Evolutionary conservation across 2,329 filamentous ascomycete species (phyloP), one percentile per base, ranked within the genome.

Genomic region (Fusarium sp.): DNA sequence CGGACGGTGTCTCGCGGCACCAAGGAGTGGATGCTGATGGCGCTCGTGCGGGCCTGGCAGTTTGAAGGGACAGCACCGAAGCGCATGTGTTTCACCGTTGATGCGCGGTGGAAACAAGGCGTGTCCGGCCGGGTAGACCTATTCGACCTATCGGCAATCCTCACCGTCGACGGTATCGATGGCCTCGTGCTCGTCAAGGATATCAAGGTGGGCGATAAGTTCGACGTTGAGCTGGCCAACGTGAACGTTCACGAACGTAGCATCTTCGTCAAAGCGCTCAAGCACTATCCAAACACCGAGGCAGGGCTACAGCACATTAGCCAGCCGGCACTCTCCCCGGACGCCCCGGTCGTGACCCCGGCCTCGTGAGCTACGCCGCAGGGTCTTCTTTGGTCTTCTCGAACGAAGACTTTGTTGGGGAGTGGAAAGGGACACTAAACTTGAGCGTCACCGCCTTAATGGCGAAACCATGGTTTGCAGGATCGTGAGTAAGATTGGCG

Each of bases 31-130:
- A 83, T 88, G 46, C 79, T 88, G 46, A 87, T 90, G 73, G 87
- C 88, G 24, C 80, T 91, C 31, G 79, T 88, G 53, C 86, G 88
- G 16, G 88, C 86, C 16, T 90, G 88, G 88, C 80, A 80, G 65
- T 88, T 84, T 70, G 84, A 89, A 73, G 78, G 79, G 11, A 66
- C 76, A 47, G 74, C 86, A 26, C 86, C 86, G n/a, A 66, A 76
- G 29, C 82, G 79, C 6, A 84, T 90, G 66, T 75, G 74, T 43
- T 84, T 88, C 68, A 83, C 77, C 5, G 85, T 89, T 37, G 63
- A 69, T 24, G 77, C 80, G 18, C 74, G 83, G 16, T 77, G 73
- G 60, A 72, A 70, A 28, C 75, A 76, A 55, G 77, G 74, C 28
- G 66, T 84, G 52, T 57, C 75, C 5, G 85, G 85, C 31, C 75